Evolutionary conservation across 2,329 filamentous ascomycete species (phyloP), one percentile per base, ranked within the genome.

Genomic region (Sporothrix curviconia): DNA sequence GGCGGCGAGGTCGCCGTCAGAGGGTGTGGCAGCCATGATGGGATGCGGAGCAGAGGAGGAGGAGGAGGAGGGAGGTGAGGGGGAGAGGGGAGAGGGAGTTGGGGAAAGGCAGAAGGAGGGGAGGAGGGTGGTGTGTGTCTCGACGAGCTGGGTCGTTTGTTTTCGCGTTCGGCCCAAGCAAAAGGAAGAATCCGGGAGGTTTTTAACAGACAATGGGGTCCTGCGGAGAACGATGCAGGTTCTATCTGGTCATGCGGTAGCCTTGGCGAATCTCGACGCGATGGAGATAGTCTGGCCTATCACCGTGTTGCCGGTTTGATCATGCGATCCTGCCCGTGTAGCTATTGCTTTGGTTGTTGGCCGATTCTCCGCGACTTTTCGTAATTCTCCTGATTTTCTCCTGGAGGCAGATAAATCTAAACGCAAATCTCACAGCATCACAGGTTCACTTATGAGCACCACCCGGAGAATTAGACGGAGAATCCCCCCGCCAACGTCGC

Each of bases 11-110:
- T 50, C 47, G 30, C 14, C 30, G n/a, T 50, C 47, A 5, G 47
- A 50, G 11, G 47, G 47, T 50, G 15, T 30, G 39, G 32, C 30
- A 56, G 44, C 39, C 22, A 53, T 42, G 57, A 19, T 34, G 51
- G 40, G 37, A 17, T 53, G 34, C 14, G 8, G 44, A 47, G 24
- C 11, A 11, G 42, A 43, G 11, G 40, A 11, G 19, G 40, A 43
- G 40, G 19, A 9, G 17, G n/a, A 43, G 24, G 42, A 40, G 42
- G 12, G 11, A 44, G 9, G 8, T 3, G 42, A 28, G n/a, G n/a
- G n/a, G n/a, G n/a, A n/a, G n/a, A n/a, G n/a, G n/a, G n/a, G n/a
- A n/a, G n/a, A 15, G 22, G 22, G 22, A 25, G 42, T 14, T 12
- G 42, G 22, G 42, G n/a, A 4, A 19, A n/a, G 37, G 7, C n/a